Base-by-base conservation (phyloP, 495 filamentous ascomycete species). In the Cryomyces minteri region DNA sequence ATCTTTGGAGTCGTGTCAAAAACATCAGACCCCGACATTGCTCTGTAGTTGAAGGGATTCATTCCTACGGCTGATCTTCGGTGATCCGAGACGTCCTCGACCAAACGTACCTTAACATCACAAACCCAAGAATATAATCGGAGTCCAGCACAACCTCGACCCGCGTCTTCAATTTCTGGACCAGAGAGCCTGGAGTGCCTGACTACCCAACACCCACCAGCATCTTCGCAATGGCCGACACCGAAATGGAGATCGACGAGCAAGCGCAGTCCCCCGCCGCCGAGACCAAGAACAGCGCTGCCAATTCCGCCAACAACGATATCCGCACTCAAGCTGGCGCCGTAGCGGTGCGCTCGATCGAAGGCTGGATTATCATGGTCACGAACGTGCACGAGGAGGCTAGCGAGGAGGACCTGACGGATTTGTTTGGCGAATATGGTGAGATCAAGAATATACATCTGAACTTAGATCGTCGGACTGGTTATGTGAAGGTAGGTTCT, bases 311-410 rank as follows among this genome's bases (percentile, higher is more conserved):
- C 42, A 41, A 40, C 32, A 45, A 41, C 48, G 74, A 78, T 48
- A 62, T 73, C 18, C 77, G 80, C 58, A 94, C 88, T 40, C 69
- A 75, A 48, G 67, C 75, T 44, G 82, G 82, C 49, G 85, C 88
- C 30, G 85, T 83, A 5, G 92, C 88, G 10, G 92, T 99, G 43
- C 85, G 92, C 61, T 93, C 84, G 50, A 95, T 99, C 60, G 92
- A 99, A 62, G 92, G 92, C 52, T 99, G 92, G 92, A 96, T 99
- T 63, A 71, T 99, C 51, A 80, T 95, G 47, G 87, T 80, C 48
- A 94, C 88, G 14, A 95, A 96, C 61, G 85, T 96, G 37, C 90
- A 99, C 62, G 92, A 96, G 60, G 92, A 99, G 64, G 85, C 92
- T 12, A 84, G 79, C 55, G 92, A 99, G 66, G 92, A 99, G 64